Evolutionary conservation across 805 yeast species (phyloP).

Genomic region (Kregervanrija fluxuum): DNA sequence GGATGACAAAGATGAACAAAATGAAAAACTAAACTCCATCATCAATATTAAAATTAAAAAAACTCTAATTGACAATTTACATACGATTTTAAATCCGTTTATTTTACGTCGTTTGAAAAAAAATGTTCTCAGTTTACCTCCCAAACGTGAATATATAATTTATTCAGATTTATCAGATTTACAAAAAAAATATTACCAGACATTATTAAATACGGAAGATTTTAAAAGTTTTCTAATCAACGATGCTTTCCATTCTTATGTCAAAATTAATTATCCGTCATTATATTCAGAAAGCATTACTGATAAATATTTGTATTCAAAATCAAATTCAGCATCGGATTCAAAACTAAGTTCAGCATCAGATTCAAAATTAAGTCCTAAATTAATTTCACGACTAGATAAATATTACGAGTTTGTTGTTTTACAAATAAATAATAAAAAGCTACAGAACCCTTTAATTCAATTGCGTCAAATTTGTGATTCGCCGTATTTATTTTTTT

Average conservation of each 20-base stretch:
- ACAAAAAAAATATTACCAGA: conserved; percentile 46
- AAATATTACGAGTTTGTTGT: conserved; percentile 26
- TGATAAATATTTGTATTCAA: neutral
- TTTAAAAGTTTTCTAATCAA: conserved; percentile 35
- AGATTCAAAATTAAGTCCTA: conserved; percentile 14
- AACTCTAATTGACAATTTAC: conserved; percentile 67
- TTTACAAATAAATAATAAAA: conserved; percentile 41
- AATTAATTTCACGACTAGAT: conserved; percentile 4
- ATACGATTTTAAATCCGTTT: conserved; percentile 84
- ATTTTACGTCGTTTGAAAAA: conserved; percentile 73
- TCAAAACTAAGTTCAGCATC: conserved; percentile 6
- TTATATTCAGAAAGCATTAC: neutral
- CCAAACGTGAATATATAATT: conserved; percentile 82
- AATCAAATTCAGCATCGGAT: conserved; percentile 6
- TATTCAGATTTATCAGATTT: conserved; percentile 58
- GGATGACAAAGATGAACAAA: conserved; percentile 20
- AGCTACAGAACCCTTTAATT: conserved; percentile 65
- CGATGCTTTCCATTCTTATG: conserved; percentile 32
- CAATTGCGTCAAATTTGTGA: conserved; percentile 80
- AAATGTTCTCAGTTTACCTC: conserved; percentile 70
- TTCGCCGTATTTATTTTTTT: conserved; percentile 77
- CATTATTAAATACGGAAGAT: conserved; percentile 3
- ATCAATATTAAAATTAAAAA: conserved; percentile 53
- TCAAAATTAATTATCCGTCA: conserved; percentile 7
- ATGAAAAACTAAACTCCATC: conserved; percentile 38